Evolutionary conservation across 2,329 filamentous ascomycete genomes (phyloP).

Genomic region (Penicillium sp.): DNA sequence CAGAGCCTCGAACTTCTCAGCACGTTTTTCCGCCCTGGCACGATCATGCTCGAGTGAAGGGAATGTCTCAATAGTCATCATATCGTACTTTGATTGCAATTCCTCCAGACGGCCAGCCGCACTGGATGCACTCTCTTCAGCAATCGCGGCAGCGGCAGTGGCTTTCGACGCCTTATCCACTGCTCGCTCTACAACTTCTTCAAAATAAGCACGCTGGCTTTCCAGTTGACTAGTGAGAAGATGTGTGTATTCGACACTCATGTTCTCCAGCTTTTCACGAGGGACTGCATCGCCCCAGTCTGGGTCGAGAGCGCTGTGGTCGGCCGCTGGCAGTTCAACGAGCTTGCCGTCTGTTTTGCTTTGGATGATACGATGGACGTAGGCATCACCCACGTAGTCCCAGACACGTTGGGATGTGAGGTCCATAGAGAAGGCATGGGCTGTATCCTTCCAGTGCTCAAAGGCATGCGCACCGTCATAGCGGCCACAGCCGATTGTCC

Average conservation of each 20-base stretch:
- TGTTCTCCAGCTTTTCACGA: conserved; percentile 68
- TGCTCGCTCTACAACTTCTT: conserved; percentile 85
- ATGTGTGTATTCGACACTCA: conserved; percentile 92
- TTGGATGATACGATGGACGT: conserved; percentile 93
- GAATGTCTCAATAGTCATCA: conserved; percentile 59
- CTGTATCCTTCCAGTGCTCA: conserved; percentile 85
- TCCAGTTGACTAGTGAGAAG: conserved; percentile 91
- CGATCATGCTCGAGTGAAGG: conserved; percentile 72
- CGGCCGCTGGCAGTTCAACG: conserved; percentile 75
- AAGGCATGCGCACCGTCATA: conserved; percentile 95
- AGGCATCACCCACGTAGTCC: conserved; percentile 95
- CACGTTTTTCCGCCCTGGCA: conserved; percentile 66
- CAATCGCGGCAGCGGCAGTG: conserved; percentile 51
- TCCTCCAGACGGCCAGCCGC: conserved; percentile 56
- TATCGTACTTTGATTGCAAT: conserved; percentile 59
- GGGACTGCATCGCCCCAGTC: conserved; percentile 50
- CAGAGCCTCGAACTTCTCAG: conserved; percentile 71
- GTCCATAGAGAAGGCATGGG: conserved; percentile 90
- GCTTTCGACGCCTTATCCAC: conserved; percentile 85
- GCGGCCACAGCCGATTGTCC: conserved; percentile 86
- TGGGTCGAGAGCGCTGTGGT: conserved; percentile 44
- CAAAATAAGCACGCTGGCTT: conserved; percentile 89
- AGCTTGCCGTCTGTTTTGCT: conserved; percentile 91
- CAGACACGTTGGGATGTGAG: conserved; percentile 92
- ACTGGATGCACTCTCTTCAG: conserved; percentile 65